These are phyloP conservation scores for Sugiyamaella floridensis DNA, from an alignment of 805 yeast species.

Conservation along the genomic window DNA sequence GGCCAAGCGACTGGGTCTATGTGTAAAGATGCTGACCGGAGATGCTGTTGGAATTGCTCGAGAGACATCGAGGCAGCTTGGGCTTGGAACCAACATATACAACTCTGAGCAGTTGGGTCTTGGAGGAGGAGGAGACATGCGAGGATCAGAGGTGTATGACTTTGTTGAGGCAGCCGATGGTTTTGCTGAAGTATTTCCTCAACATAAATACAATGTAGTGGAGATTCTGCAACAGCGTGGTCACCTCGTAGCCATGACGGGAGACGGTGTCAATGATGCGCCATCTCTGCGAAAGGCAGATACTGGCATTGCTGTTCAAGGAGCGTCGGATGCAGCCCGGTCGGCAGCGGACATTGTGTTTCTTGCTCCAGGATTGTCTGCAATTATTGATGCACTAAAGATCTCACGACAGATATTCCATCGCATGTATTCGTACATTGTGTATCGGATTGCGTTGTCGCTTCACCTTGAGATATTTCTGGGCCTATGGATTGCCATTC, in stretches of 20 bases:
- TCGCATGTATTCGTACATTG: slow-evolving; percentile 98
- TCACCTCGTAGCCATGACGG: slow-evolving; percentile 63
- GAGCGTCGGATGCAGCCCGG: slow-evolving; percentile 41
- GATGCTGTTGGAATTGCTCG: slow-evolving; percentile 98
- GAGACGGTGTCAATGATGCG: slow-evolving; percentile 66
- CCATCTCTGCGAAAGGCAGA: slow-evolving; percentile 65
- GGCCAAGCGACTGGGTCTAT: slow-evolving; percentile 84
- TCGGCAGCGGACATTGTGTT: slow-evolving; percentile 42
- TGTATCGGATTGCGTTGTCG: slow-evolving; percentile 94
- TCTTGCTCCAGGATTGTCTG: slow-evolving; percentile 55
- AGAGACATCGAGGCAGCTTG: slow-evolving; percentile 97
- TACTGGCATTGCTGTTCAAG: slow-evolving; percentile 80
- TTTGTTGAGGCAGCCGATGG: slow-evolving; percentile 88
- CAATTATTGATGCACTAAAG: slow-evolving; percentile 60
- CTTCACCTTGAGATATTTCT: slow-evolving; percentile 90
- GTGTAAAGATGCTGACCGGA: slow-evolving; percentile 98
- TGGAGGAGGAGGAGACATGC: slow-evolving; percentile 57
- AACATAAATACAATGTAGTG: slow-evolving; percentile 60
- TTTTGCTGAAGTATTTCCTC: slow-evolving; percentile 71
- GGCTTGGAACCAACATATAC: slow-evolving; percentile 92
- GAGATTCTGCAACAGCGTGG: slow-evolving; percentile 60
- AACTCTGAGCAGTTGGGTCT: slow-evolving; percentile 95
- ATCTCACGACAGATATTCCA: slow-evolving; percentile 96
- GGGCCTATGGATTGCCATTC: slow-evolving; percentile 94
- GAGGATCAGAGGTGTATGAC: slow-evolving; percentile 59